phyloP scores from a whole-genome alignment of 192 early-diverging fungal genomes.

The Backusella circina region DNA sequence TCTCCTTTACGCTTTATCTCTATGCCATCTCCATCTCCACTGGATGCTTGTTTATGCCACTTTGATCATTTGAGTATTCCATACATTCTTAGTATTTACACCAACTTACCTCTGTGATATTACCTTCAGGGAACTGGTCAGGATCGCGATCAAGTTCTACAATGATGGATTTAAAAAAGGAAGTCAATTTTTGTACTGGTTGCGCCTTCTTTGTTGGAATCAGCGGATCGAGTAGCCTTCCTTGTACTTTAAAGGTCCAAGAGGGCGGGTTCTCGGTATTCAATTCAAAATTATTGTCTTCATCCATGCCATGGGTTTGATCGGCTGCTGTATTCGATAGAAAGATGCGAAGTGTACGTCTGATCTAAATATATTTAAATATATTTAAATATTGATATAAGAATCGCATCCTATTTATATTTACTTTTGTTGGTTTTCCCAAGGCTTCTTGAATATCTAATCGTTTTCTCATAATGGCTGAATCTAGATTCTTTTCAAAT shows the following conservation, averaged over 20 bases:
- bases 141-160: slow-evolving; percentile 84
- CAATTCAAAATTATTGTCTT: slow-evolving; percentile 42
- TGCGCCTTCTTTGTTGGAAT: slow-evolving; percentile 59
- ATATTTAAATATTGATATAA: too few species aligned
- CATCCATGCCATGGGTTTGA: slow-evolving; percentile 53
- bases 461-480: slow-evolving; percentile 86
- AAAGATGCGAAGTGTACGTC: slow-evolving; percentile 86
- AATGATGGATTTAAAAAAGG: slow-evolving; percentile 78
- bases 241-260: slow-evolving; percentile 92
- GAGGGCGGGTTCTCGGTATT: slow-evolving; percentile 58
- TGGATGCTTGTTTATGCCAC: slow-evolving; percentile 53
- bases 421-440: slow-evolving; percentile 68
- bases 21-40: slow-evolving; percentile 76
- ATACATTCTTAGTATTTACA: too few species aligned
- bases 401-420: too few species aligned
- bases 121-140: slow-evolving; percentile 73
- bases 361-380: too few species aligned
- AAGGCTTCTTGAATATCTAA: slow-evolving; percentile 86
- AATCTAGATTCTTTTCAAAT: slow-evolving; percentile 85
- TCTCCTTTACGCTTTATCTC: slow-evolving; percentile 93
- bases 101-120: slow-evolving; percentile 49
- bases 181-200: slow-evolving; percentile 76
- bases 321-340: slow-evolving; percentile 84
- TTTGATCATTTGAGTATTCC: too few species aligned
- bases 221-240: slow-evolving; percentile 72